Evolutionary conservation across 495 filamentous ascomycete genomes (phyloP).

Genomic region (Trichoderma erinaceum): DNA sequence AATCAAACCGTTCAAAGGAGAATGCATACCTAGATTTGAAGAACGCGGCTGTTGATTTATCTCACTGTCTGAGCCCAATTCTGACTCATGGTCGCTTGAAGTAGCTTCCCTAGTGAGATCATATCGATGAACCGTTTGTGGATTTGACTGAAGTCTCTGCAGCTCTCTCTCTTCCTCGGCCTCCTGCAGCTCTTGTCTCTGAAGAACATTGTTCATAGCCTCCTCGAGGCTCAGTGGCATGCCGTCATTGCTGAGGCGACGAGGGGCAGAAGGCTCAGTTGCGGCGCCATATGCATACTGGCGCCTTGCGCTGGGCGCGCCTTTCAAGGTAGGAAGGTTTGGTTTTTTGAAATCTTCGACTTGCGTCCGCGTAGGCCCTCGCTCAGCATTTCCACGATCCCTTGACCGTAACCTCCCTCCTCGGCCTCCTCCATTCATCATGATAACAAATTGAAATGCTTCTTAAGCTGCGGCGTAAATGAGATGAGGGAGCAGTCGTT

Average conservation of each 20-base stretch:
- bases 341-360: constrained; percentile 11
- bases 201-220: not conserved
- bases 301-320: not conserved
- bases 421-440: constrained; percentile 1
- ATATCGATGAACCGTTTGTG: not conserved
- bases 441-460: not conserved
- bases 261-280: not conserved
- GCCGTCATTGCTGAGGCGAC: not conserved
- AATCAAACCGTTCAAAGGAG: not conserved
- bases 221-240: not conserved
- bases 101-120: not conserved
- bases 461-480: not conserved
- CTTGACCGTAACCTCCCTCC: not conserved
- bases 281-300: constrained; percentile 14
- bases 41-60: not conserved
- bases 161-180: not conserved
- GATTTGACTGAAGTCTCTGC: not conserved
- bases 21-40: not conserved
- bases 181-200: constrained; percentile 6
- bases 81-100: not conserved
- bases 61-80: not conserved
- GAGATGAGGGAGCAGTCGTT: not conserved
- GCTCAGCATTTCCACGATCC: not conserved
- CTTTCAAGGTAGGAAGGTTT: not conserved
- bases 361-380: not conserved